A percentile compares a stretch with the other conserved stretches of the same genome.
phyloP scores from a whole-genome alignment of 768 basidiomycete species.

The Roridomyces roridus region DNA sequence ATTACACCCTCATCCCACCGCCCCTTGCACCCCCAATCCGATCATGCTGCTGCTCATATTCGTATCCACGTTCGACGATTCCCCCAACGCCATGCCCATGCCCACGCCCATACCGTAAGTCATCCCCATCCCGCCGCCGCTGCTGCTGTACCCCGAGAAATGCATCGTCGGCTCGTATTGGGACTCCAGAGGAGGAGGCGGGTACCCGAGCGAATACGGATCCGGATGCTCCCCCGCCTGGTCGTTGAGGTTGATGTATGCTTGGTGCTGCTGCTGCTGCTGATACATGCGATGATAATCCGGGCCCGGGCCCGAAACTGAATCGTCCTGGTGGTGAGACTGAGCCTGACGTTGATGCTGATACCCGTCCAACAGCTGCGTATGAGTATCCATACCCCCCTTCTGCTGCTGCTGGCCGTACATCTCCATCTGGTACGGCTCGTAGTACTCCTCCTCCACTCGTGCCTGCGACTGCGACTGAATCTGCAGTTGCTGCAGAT shows the following conservation, averaged over 20 bases:
- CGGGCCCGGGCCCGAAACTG: no score
- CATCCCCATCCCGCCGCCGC: neutral
- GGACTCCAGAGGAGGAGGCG: slow-evolving; percentile 20
- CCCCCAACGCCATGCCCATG: slow-evolving; percentile 11
- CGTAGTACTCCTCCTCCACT: slow-evolving; percentile 26
- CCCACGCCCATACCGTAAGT: neutral
- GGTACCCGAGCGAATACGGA: slow-evolving; percentile 24
- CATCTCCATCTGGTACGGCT: slow-evolving; percentile 18
- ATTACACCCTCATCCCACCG: slow-evolving; percentile 22
- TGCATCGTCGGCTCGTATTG: slow-evolving; percentile 18
- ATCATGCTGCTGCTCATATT: slow-evolving; percentile 18
- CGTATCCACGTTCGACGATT: slow-evolving; percentile 11
- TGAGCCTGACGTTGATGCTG: slow-evolving; percentile 15
- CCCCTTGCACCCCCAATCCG: slow-evolving; percentile 22
- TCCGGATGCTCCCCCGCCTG: slow-evolving; percentile 1
- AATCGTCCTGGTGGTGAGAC: slow-evolving; percentile 5
- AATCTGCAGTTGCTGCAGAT: slow-evolving; percentile 28
- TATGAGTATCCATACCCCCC: slow-evolving; percentile 22
- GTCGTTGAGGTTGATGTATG: slow-evolving; percentile 1
- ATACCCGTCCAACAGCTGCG: slow-evolving; percentile 3
- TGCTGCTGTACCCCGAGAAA: neutral
- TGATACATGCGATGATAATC: slow-evolving; percentile 10
- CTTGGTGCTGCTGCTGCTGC: neutral
- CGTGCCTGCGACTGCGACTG: slow-evolving; percentile 27
- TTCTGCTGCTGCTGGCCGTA: slow-evolving; percentile 27